Conservation (phyloP, 202 grass and related monocot species). For the Schoenoplectus triqueter region DNA sequence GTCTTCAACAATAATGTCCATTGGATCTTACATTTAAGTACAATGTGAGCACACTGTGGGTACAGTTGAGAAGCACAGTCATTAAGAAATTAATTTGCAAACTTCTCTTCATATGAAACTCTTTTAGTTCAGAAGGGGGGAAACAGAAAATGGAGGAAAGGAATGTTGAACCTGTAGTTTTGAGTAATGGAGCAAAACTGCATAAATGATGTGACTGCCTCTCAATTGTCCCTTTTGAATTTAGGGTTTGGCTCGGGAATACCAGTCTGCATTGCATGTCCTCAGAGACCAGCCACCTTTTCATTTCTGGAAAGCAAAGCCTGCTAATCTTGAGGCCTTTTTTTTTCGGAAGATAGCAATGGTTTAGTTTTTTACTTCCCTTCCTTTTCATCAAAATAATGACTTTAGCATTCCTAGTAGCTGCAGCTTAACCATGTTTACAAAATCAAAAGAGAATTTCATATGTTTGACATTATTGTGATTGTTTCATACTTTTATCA, state of each 20-base stretch:
- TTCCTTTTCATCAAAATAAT: constrained; percentile 5
- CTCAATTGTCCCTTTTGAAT: constrained; percentile 18
- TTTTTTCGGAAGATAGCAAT: constrained; percentile 41
- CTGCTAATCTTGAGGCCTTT: constrained; percentile 40
- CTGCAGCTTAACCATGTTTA: neutral
- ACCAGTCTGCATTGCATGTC: constrained; percentile 56
- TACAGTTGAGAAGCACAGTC: neutral
- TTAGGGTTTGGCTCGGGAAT: constrained; percentile 59
- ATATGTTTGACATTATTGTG: neutral
- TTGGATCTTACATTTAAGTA: neutral
- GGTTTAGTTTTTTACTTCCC: neutral
- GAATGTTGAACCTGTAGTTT: neutral
- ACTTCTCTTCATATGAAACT: neutral
- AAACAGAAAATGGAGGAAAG: neutral
- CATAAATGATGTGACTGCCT: neutral
- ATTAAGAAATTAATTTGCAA: neutral
- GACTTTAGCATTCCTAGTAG: neutral
- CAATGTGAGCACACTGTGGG: neutral
- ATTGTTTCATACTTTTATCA: neutral
- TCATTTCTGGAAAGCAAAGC: constrained; percentile 53
- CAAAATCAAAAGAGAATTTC: neutral
- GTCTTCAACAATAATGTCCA: neutral
- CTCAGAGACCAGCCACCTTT: constrained; percentile 55
- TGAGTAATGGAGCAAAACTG: neutral
- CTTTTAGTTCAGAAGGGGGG: neutral